phyloP scores from a whole-genome alignment of 2,329 filamentous ascomycete species.

The Venturiaceae sp. region DNA sequence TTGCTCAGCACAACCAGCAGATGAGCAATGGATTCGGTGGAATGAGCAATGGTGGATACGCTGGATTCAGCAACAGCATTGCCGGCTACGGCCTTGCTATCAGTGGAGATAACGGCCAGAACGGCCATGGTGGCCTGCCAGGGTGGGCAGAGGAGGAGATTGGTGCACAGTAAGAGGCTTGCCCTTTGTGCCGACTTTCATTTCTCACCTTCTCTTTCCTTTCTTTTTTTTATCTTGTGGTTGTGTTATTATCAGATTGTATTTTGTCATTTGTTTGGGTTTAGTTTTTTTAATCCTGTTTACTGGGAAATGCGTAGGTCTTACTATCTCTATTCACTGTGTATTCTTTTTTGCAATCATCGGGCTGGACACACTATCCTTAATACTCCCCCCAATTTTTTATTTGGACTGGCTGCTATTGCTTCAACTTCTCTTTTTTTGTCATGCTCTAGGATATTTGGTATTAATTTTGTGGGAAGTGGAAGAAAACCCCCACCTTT shows the following conservation, averaged over 20 bases:
- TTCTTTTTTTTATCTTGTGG: neutral
- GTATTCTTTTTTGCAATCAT: constrained; percentile 1
- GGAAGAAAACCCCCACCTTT: neutral
- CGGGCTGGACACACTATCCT: constrained; percentile 6
- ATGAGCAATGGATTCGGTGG: constrained; percentile 44
- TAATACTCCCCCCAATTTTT: neutral
- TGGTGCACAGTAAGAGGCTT: constrained; percentile 21
- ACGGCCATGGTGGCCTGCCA: constrained; percentile 40
- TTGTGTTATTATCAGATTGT: neutral
- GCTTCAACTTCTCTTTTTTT: neutral
- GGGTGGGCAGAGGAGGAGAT: constrained; percentile 58
- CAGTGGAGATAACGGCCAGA: constrained; percentile 13
- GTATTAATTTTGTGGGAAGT: neutral
- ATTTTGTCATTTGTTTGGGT: neutral
- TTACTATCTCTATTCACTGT: neutral
- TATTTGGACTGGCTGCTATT: neutral
- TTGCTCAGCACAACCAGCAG: constrained; percentile 21
- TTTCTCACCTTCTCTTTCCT: neutral
- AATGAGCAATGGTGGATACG: constrained; percentile 48
- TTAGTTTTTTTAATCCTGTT: neutral
- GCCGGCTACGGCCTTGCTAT: constrained; percentile 49
- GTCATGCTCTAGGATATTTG: neutral
- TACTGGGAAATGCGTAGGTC: neutral
- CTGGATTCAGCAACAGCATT: constrained; percentile 30
- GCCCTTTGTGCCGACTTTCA: neutral